Evolutionary conservation across 73 alveolate species (phyloP).

Genomic region (Durusdinium trenchii): DNA sequence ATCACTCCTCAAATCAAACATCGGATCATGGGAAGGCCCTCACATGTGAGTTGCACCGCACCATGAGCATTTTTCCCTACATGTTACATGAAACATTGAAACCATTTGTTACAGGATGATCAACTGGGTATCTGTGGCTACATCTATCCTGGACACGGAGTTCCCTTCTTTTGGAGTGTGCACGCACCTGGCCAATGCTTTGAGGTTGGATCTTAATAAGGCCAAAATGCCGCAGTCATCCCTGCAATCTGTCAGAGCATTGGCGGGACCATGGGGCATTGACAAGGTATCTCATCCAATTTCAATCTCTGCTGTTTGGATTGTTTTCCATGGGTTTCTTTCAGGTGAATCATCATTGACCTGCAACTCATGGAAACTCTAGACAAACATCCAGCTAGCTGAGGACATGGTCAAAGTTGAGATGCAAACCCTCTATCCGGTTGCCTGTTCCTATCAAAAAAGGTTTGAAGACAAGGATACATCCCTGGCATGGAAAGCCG

Average conservation of each 20-base stretch:
- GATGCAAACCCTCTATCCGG: neutral
- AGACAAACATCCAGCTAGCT: neutral
- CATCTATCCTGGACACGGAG: neutral
- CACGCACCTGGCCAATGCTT: neutral
- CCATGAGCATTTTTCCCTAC: too few species aligned
- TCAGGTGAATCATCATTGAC: too few species aligned
- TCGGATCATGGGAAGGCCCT: too few species aligned
- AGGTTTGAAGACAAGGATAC: neutral
- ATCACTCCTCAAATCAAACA: too few species aligned
- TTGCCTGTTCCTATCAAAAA: neutral
- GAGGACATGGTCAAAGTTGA: neutral
- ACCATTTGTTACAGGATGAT: too few species aligned
- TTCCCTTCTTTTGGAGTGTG: conserved; percentile 21
- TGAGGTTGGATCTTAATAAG: neutral
- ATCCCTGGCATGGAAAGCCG: neutral
- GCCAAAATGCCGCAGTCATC: neutral
- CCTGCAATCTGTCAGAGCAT: neutral
- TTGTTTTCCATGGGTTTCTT: too few species aligned
- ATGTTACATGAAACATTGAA: too few species aligned
- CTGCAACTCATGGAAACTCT: too few species aligned
- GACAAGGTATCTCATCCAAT: neutral
- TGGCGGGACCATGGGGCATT: neutral
- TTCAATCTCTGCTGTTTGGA: too few species aligned
- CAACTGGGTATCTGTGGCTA: neutral
- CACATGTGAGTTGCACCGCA: too few species aligned